Evolutionary conservation across 2,329 filamentous ascomycete genomes (phyloP).

Genomic region (Talaromyces sp.): DNA sequence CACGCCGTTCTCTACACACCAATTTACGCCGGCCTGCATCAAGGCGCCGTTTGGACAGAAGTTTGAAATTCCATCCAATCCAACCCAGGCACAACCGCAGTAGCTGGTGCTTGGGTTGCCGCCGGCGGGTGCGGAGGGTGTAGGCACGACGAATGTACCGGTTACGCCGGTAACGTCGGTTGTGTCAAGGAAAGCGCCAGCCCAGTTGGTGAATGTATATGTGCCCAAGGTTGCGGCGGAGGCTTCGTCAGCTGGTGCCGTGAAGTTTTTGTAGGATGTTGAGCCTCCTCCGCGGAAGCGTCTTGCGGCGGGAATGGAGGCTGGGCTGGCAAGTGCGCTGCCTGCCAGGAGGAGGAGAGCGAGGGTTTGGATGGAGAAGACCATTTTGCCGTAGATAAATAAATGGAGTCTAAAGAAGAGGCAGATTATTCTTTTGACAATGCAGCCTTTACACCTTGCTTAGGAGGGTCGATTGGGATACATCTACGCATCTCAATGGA

Average conservation of each 20-base stretch:
- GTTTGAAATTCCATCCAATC: slow-evolving; percentile 46
- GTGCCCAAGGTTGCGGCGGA: not conserved
- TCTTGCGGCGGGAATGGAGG: not conserved
- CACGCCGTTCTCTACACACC: slow-evolving; percentile 10
- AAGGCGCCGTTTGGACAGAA: slow-evolving; percentile 10
- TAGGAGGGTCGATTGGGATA: not conserved
- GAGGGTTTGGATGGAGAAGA: slow-evolving; percentile 1
- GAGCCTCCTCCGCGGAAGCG: not conserved
- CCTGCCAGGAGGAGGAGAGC: slow-evolving; percentile 9
- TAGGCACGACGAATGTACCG: slow-evolving; percentile 8
- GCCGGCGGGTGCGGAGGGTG: not conserved
- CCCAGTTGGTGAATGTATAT: slow-evolving; percentile 13
- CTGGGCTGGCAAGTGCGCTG: not conserved
- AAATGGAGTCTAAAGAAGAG: not conserved
- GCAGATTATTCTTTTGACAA: not conserved
- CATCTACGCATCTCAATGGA: not conserved
- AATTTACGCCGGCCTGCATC: slow-evolving; percentile 14
- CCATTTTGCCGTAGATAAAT: not conserved
- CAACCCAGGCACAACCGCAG: slow-evolving; percentile 60
- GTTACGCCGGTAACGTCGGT: not conserved
- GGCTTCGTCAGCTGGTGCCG: not conserved
- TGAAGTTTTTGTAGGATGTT: slow-evolving; percentile 1
- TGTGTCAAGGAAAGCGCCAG: slow-evolving; percentile 3
- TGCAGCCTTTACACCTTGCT: not conserved
- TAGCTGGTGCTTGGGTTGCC: slow-evolving; percentile 36